A percentile compares a stretch with the other conserved stretches of the same genome.
phyloP scores from a whole-genome alignment of 768 basidiomycete species.

The Suillus placidus region DNA sequence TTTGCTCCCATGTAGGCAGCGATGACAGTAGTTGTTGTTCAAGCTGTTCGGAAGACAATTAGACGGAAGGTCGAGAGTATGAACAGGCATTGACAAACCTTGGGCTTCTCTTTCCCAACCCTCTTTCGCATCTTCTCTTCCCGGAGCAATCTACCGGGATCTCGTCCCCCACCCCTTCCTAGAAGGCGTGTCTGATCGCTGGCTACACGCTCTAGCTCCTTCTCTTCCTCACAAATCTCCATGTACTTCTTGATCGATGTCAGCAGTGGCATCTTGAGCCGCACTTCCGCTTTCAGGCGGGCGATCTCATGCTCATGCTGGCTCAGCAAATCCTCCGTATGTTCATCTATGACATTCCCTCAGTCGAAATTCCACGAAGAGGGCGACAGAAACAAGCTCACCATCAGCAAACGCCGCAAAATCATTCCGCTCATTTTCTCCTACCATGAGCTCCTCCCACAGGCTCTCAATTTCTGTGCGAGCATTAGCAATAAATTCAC shows the following conservation, averaged over 20 bases:
- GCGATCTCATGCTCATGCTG: conserved; percentile 87
- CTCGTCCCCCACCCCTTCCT: conserved; percentile 71
- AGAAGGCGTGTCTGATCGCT: conserved; percentile 81
- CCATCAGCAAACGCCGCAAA: conserved; percentile 87
- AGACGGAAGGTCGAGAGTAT: neutral
- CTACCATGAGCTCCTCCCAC: conserved; percentile 86
- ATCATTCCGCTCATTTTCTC: conserved; percentile 77
- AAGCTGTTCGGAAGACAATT: conserved; percentile 50
- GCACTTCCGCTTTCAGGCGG: conserved; percentile 80
- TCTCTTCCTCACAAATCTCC: conserved; percentile 87
- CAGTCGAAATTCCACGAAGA: neutral
- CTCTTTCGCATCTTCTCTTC: conserved; percentile 99
- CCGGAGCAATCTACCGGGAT: conserved; percentile 82
- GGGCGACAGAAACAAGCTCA: conserved; percentile 36
- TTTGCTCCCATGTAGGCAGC: conserved; percentile 87
- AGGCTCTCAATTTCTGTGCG: conserved; percentile 77
- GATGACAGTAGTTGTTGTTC: conserved; percentile 81
- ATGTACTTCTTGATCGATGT: conserved; percentile 84
- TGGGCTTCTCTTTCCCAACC: conserved; percentile 89
- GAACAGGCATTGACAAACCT: conserved; percentile 51
- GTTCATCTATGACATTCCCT: conserved; percentile 59
- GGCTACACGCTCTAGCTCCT: conserved; percentile 80
- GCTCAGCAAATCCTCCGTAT: conserved; percentile 83
- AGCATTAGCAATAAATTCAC: conserved; percentile 79
- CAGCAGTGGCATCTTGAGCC: conserved; percentile 75